Base-by-base conservation (phyloP, 768 basidiomycete species). In the Pleurotus eryngii region DNA sequence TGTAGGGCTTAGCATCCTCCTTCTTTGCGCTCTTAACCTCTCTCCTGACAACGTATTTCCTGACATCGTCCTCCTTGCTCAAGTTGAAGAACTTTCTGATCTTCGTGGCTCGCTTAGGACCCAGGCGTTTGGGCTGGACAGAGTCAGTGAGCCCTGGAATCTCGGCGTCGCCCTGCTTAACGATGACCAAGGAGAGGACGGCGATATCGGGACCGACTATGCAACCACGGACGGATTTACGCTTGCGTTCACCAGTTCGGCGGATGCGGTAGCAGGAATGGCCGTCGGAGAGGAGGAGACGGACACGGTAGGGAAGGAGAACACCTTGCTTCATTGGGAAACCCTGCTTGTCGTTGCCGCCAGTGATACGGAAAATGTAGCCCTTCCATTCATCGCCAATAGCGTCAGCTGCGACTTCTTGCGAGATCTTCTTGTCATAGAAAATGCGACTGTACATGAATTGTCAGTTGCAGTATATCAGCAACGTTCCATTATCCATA, bases 261-360 rank as follows among this genome's bases (percentile, higher is more conserved):
- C 95, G 91, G 63, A 81, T 74, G 66, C 96, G 93, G 84, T 92
- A 98, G 85, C 96, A 98, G 30, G 95, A 96, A 86, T 98, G 96
- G 51, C 95, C 95, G 73, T 96, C 92, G 61, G 91, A 67, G 70
- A 99, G 90, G 68, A 98, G 91, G 63, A 99, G 90, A 60, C 85
- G 81, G 66, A 95, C 92, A 84, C 96, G 95, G 79, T 92, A 72
- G 58, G 92, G 92, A 67, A 96, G 84, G 60, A 98, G 90, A 64
- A 98, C 91, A 79, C 96, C 95, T 79, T 99, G 96, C 78, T 98
- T 98, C 94, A 98, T 97, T 48, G 95, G 94, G 84, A 97, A 96
- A 70, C 95, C 94, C 74, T 95, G 92, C 80, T 94, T 93, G 86
- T 98, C 95, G 82, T 98, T 98, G 62, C 96, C 93, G 67, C 95